phyloP scores from a whole-genome alignment of 2,329 filamentous ascomycete genomes.

The Trichoderma atroviride region DNA sequence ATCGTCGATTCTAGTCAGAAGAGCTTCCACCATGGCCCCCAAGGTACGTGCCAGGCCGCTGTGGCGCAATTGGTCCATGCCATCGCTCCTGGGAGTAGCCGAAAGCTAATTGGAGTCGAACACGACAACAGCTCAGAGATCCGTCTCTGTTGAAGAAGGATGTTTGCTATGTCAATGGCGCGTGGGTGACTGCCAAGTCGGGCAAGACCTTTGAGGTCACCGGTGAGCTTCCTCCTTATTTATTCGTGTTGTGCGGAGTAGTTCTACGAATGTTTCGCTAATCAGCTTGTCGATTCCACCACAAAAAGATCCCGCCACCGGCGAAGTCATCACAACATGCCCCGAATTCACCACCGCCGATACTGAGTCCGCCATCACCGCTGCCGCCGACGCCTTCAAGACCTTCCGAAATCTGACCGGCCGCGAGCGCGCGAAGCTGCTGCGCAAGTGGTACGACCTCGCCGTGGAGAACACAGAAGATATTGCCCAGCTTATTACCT shows the following conservation, averaged over 20 bases:
- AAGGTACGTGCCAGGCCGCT: slow-evolving; percentile 39
- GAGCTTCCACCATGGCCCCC: slow-evolving; percentile 53
- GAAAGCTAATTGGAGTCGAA: not conserved
- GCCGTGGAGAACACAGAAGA: slow-evolving; percentile 79
- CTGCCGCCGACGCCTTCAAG: slow-evolving; percentile 76
- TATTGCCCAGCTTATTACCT: slow-evolving; percentile 79
- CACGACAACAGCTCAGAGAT: slow-evolving; percentile 65
- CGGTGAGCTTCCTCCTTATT: slow-evolving; percentile 50
- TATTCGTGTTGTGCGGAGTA: no score
- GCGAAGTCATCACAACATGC: slow-evolving; percentile 76
- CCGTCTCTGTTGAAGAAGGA: slow-evolving; percentile 82
- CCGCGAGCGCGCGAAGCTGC: slow-evolving; percentile 71
- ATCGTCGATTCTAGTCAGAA: slow-evolving; percentile 38
- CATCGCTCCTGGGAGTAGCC: not conserved
- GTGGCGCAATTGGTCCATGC: not conserved
- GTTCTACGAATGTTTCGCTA: not conserved
- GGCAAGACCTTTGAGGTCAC: slow-evolving; percentile 90
- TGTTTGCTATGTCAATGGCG: slow-evolving; percentile 83
- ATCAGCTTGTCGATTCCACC: not conserved
- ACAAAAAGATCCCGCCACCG: slow-evolving; percentile 76
- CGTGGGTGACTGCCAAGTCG: slow-evolving; percentile 85
- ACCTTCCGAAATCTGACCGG: slow-evolving; percentile 72
- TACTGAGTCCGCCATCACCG: slow-evolving; percentile 77
- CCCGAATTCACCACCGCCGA: slow-evolving; percentile 83
- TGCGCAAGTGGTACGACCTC: slow-evolving; percentile 81